Percentiles rank a stretch among this genome's conserved stretches.
phyloP scores from a whole-genome alignment of 2,329 filamentous ascomycete species.

The Xylaria arbuscula region DNA sequence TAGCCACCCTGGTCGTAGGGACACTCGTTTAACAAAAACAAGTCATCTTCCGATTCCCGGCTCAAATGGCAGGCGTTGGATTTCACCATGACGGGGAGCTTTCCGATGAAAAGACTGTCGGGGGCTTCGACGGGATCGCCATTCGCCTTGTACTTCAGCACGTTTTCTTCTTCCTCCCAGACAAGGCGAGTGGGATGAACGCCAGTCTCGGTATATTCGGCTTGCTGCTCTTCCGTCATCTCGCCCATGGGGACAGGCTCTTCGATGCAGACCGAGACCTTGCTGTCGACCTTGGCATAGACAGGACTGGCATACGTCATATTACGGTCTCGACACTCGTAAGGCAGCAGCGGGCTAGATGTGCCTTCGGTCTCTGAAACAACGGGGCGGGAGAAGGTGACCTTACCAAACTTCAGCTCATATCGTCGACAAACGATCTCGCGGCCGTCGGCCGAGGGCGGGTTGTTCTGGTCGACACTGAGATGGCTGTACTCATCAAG shows the following conservation, averaged over 20 bases:
- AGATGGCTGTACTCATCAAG: slow-evolving; percentile 92
- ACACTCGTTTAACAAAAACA: slow-evolving; percentile 95
- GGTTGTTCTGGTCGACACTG: slow-evolving; percentile 92
- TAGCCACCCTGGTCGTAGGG: slow-evolving; percentile 98
- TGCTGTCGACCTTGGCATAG: slow-evolving; percentile 88
- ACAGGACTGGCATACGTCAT: slow-evolving; percentile 94
- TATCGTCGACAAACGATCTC: slow-evolving; percentile 89
- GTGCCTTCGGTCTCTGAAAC: slow-evolving; percentile 94
- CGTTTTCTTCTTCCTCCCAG: slow-evolving; percentile 70
- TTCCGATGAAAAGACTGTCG: slow-evolving; percentile 89
- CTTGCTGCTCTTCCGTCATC: slow-evolving; percentile 73
- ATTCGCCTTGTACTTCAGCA: slow-evolving; percentile 64
- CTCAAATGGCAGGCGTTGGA: slow-evolving; percentile 94
- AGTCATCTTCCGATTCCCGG: slow-evolving; percentile 82
- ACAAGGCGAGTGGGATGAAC: slow-evolving; percentile 68
- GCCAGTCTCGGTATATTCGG: slow-evolving; percentile 65
- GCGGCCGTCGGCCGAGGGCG: slow-evolving; percentile 76
- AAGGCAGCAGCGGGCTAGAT: slow-evolving; percentile 85
- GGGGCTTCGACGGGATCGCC: slow-evolving; percentile 74
- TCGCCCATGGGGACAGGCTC: slow-evolving; percentile 73
- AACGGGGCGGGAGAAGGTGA: slow-evolving; percentile 88
- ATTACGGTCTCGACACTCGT: slow-evolving; percentile 95
- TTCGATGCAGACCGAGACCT: slow-evolving; percentile 85
- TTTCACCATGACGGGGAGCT: slow-evolving; percentile 97
- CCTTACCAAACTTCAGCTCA: slow-evolving; percentile 91